Base-by-base conservation (phyloP, 257 asterid genomes). In the Solanum habrochaites region DNA sequence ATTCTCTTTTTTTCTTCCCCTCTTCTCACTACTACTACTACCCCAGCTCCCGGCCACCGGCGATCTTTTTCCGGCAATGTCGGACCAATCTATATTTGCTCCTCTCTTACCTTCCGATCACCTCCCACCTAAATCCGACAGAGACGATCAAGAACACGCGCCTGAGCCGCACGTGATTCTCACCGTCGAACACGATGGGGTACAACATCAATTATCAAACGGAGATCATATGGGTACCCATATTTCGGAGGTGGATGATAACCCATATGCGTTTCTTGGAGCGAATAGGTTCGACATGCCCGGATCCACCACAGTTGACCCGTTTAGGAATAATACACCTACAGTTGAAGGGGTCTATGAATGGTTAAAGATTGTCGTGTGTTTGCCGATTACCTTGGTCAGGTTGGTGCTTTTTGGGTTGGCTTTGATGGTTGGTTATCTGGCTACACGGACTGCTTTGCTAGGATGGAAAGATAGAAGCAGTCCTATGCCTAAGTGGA, bases 401-500 rank as follows among this genome's bases (percentile, higher is more conserved):
- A 93, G 99, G 86, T 91, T 97, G 42, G 85, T 94, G 83, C 71
- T 97, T 27, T 95, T 97, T 81, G 98, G 96, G 42, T 66, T 96
- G 72, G 92, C 90, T 52, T 87, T 97, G 91, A 56, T 80, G 86
- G 87, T 92, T 67, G 99, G 99, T 23, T 97, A 97, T 88, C 16
- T 92, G 84, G 93, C 91, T 0, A 96, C 99, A 13, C 74, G 35
- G 35, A 64, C 87, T 90, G 99, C 99, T 69, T 89, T 96, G 89
- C 31, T 13, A 9, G 96, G 99, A 16, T 97, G 99, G 99, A 90
- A 95, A 87, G 99, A 96, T 87, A 93, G 64, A 92, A 92, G 91
- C 85, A 95, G 89, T 47, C 97, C 99, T 2, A 92, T 95, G 98
- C 99, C 99, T 27, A 93, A 75, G 88, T 96, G 99, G 99, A 91